Evolutionary conservation across 1,284 basidiomycete genomes (phyloP), one percentile per base, ranked within the genome.

Genomic region (Ustilago cynodontis): DNA sequence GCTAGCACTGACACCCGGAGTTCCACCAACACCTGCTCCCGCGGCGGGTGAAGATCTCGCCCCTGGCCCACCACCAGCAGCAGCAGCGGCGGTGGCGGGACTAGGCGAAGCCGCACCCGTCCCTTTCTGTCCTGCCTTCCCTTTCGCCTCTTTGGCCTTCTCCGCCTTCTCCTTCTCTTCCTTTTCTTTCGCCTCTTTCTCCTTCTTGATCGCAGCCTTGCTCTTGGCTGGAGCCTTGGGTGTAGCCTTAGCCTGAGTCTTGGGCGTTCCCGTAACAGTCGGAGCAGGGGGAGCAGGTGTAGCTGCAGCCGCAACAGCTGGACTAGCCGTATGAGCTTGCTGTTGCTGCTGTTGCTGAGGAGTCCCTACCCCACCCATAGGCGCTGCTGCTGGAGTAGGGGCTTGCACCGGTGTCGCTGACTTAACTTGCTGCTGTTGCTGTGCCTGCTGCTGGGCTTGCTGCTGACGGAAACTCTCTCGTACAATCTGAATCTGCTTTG

Each of bases 401-500:
- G 57, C 70, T 14, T 49, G 57, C 3, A 43, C 58, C 9, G 62
- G 66, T 1, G 58, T 52, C 10, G 52, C 60, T 45, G 63, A 41
- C 31, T 65, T 65, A 20, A 35, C 49, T 24, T 65, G 68, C 33
- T 41, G 55, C 33, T 41, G 55, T 45, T 60, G 68, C 41, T 72
- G 64, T 24, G 51, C 57, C 20, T 58, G 60, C 26, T 64, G 60
- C 61, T 78, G 77, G 8, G 73, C 66, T 59, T 80, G 77, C 39
- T 82, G 77, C 28, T 78, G 78, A 8, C 78, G 62, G 29, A 79
- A 76, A 39, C 70, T 72, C 65, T 80, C 81, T 18, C 78, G 63
- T 1, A 79, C 73, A 20, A 82, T 62, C 20, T 78, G 76, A 20
- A 81, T 80, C 62, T 82, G 81, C 45, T 79, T 77, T 13, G 81